phyloP scores from a whole-genome alignment of 1,284 basidiomycete species.

The Tranzscheliella williamsii region DNA sequence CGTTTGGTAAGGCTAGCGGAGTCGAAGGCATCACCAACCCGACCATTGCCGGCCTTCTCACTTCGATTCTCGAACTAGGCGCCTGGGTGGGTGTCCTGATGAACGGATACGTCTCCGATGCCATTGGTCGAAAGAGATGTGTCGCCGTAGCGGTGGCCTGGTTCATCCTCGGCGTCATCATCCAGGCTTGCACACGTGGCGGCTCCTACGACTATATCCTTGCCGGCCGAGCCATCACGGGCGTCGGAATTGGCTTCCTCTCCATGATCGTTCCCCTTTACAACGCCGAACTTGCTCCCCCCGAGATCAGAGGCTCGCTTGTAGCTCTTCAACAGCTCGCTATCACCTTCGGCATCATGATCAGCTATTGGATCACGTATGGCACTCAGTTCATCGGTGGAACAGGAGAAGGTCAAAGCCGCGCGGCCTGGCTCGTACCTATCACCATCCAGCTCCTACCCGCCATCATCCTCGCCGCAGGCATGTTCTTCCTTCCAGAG shows the following conservation, averaged over 20 bases:
- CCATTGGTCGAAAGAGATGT: constrained; percentile 69
- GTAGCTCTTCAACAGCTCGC: constrained; percentile 72
- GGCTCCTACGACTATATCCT: constrained; percentile 68
- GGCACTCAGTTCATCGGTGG: constrained; percentile 67
- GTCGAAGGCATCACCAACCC: constrained; percentile 72
- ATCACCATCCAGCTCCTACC: constrained; percentile 76
- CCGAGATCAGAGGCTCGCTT: constrained; percentile 77
- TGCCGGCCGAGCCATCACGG: constrained; percentile 73
- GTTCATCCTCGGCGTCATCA: constrained; percentile 72
- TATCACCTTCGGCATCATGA: constrained; percentile 37
- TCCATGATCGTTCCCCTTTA: constrained; percentile 75
- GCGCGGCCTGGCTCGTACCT: constrained; percentile 77
- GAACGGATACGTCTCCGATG: constrained; percentile 72
- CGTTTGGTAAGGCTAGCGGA: constrained; percentile 71
- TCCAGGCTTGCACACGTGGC: constrained; percentile 69
- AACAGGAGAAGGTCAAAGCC: constrained; percentile 66
- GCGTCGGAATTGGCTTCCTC: constrained; percentile 76
- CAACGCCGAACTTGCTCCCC: constrained; percentile 79
- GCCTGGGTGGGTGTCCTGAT: constrained; percentile 72
- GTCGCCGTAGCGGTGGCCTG: constrained; percentile 72
- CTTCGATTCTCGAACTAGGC: constrained; percentile 75
- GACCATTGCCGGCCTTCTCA: constrained; percentile 71
- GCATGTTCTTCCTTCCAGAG: constrained; percentile 70
- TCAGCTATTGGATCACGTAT: constrained; percentile 79
- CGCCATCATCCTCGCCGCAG: constrained; percentile 69